Evolutionary conservation across 805 yeast species (phyloP).

Genomic region (Ogataea henricii): DNA sequence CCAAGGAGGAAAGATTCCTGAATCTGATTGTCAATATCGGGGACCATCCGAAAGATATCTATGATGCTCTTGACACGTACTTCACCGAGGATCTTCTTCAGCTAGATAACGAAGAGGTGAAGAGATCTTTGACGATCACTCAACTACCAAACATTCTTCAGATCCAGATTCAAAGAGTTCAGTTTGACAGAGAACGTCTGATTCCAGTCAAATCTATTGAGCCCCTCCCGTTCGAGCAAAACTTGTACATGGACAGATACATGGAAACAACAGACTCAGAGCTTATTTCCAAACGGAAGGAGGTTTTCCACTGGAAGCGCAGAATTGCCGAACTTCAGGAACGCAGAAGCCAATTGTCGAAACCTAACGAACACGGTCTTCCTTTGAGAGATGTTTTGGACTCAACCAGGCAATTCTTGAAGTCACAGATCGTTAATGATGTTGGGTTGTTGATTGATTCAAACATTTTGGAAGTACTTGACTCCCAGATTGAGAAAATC

Average conservation of each 20-base stretch:
- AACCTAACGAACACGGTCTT: constrained; percentile 51
- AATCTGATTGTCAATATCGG: constrained; percentile 84
- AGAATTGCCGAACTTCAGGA: constrained; percentile 46
- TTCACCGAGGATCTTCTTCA: constrained; percentile 73
- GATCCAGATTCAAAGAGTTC: constrained; percentile 91
- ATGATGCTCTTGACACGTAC: constrained; percentile 86
- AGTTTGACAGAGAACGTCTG: constrained; percentile 72
- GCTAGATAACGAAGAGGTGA: constrained; percentile 71
- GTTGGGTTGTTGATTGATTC: constrained; percentile 42
- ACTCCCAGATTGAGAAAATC: constrained; percentile 47
- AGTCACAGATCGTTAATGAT: constrained; percentile 41
- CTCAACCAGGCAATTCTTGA: constrained; percentile 59
- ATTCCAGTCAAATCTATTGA: constrained; percentile 81
- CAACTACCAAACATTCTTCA: constrained; percentile 82
- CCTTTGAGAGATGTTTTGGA: constrained; percentile 53
- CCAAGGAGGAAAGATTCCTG: constrained; percentile 72
- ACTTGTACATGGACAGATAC: constrained; percentile 84
- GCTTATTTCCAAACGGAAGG: constrained; percentile 52
- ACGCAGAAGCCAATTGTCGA: constrained; percentile 44
- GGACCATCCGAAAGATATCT: constrained; percentile 84
- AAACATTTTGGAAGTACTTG: constrained; percentile 50
- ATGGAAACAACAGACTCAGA: constrained; percentile 65
- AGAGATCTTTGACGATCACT: constrained; percentile 69
- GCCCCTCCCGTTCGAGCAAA: constrained; percentile 78
- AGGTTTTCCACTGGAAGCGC: constrained; percentile 65